phyloP scores from a whole-genome alignment of 352 stramenopile species.

The Pythium dissimile region DNA sequence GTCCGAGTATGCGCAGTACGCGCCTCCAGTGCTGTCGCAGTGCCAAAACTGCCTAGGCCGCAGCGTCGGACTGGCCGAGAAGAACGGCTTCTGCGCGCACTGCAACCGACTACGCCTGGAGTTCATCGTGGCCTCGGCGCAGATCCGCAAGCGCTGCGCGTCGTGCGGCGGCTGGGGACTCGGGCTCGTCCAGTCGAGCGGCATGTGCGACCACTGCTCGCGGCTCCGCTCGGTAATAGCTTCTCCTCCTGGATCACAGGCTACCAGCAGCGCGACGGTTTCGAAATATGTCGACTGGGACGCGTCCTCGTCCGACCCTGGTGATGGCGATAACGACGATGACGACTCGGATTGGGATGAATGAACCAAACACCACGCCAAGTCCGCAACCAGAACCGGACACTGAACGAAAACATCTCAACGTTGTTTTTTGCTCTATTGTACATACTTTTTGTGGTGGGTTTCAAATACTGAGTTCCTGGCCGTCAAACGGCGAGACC shows the following conservation, averaged over 20 bases:
- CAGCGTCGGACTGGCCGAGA: conserved; percentile 58
- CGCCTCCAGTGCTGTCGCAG: conserved; percentile 31
- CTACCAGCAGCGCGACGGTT: no score
- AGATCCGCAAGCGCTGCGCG: conserved; percentile 49
- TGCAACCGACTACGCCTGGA: conserved; percentile 66
- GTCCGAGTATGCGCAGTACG: conserved; percentile 9
- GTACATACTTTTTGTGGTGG: not conserved
- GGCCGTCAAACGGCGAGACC: conserved; percentile 48
- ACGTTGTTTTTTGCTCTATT: no score
- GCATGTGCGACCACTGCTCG: conserved; percentile 53
- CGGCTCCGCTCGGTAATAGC: no score
- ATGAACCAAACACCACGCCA: conserved; percentile 8
- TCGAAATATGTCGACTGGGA: conserved; percentile 53
- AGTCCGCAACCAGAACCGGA: not conserved
- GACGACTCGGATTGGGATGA: conserved; percentile 44
- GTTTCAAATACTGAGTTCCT: conserved; percentile 54
- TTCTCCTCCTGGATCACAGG: not conserved
- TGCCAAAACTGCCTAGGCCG: conserved; percentile 53
- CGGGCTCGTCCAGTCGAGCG: conserved; percentile 41
- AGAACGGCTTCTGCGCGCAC: conserved; percentile 65
- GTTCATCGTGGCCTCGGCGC: conserved; percentile 66
- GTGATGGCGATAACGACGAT: no score
- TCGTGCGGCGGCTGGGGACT: conserved; percentile 58
- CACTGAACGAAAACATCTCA: not conserved
- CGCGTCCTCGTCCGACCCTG: conserved; percentile 40